Percentiles rank a stretch among this genome's conserved stretches.
These are phyloP conservation scores for Yamadazyma trypodendri DNA, from an alignment of 1,139 yeast species.

Conservation along the genomic window DNA sequence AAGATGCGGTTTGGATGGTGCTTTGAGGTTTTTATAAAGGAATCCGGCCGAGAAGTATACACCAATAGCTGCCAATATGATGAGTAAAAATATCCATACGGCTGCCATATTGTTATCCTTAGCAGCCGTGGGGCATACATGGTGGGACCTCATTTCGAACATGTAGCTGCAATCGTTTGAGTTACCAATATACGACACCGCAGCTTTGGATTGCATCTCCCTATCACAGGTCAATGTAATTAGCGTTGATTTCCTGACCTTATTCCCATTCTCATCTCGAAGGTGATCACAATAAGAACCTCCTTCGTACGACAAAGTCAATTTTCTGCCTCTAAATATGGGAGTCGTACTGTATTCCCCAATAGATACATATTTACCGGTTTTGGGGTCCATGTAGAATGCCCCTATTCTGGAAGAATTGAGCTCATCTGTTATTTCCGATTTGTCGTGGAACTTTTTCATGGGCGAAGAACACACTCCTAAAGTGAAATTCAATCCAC, in stretches of 20 bases:
- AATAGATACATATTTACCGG: constrained; percentile 56
- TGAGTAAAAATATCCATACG: constrained; percentile 58
- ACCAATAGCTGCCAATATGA: constrained; percentile 50
- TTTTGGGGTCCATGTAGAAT: constrained; percentile 54
- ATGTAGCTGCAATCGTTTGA: constrained; percentile 76
- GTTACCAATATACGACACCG: constrained; percentile 68
- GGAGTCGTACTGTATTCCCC: constrained; percentile 66
- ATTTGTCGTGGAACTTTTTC: constrained; percentile 31
- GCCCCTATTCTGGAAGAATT: constrained; percentile 64
- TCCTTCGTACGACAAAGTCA: constrained; percentile 66
- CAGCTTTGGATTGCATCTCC: constrained; percentile 65
- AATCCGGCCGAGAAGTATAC: constrained; percentile 59
- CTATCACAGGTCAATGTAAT: constrained; percentile 79
- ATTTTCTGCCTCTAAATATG: constrained; percentile 65
- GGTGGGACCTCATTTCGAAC: constrained; percentile 82
- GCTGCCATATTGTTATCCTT: constrained; percentile 55
- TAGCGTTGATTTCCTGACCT: constrained; percentile 59
- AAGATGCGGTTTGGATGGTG: not conserved
- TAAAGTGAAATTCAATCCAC: constrained; percentile 71
- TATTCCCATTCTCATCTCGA: constrained; percentile 36
- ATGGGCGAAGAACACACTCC: constrained; percentile 76
- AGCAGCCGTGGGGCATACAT: constrained; percentile 84
- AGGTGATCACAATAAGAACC: constrained; percentile 63
- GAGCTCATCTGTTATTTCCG: constrained; percentile 36
- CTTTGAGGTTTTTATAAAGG: constrained; percentile 34